A percentile compares a stretch with the other conserved stretches of the same genome.
These are phyloP conservation scores for Quercus lobata DNA, from an alignment of 331 rosid genomes.

Conservation along the genomic window DNA sequence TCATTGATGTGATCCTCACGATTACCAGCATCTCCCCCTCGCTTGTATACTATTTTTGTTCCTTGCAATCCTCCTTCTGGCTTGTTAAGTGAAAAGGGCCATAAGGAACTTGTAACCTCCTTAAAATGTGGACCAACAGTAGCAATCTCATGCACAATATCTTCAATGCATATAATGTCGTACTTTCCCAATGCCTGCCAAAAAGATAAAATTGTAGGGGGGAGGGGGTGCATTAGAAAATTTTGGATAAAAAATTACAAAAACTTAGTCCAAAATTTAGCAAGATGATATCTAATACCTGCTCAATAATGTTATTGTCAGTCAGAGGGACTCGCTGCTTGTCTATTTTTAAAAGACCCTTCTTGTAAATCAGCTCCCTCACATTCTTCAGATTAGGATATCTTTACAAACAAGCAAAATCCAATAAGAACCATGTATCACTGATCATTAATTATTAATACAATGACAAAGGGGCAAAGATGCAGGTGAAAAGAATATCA, in stretches of 20 bases:
- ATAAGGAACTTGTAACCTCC: conserved; percentile 65
- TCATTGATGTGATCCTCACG: conserved; percentile 77
- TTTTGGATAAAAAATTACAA: not conserved
- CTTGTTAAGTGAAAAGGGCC: conserved; percentile 77
- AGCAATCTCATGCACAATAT: conserved; percentile 71
- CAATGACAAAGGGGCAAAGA: not conserved
- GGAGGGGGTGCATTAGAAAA: conserved; percentile 13
- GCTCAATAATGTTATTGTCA: conserved; percentile 76
- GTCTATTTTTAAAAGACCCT: conserved; percentile 55
- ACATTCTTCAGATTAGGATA: conserved; percentile 77
- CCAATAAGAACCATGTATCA: conserved; percentile 5
- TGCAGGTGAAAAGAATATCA: not conserved
- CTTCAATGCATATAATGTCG: conserved; percentile 78
- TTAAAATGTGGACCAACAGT: conserved; percentile 73
- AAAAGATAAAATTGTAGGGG: not conserved
- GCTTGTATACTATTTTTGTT: conserved; percentile 47
- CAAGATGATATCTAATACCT: conserved; percentile 33
- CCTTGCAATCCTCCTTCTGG: conserved; percentile 62
- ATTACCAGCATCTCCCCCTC: conserved; percentile 83
- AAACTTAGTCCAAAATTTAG: not conserved
- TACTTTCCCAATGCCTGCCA: conserved; percentile 64
- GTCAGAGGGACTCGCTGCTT: conserved; percentile 79
- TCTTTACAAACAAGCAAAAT: conserved; percentile 35
- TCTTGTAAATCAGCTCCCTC: conserved; percentile 74
- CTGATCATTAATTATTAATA: not conserved